A percentile compares a stretch with the other conserved stretches of the same genome.
phyloP scores from a whole-genome alignment of 2,329 filamentous ascomycete genomes.

The Fusarium cyanostomum region DNA sequence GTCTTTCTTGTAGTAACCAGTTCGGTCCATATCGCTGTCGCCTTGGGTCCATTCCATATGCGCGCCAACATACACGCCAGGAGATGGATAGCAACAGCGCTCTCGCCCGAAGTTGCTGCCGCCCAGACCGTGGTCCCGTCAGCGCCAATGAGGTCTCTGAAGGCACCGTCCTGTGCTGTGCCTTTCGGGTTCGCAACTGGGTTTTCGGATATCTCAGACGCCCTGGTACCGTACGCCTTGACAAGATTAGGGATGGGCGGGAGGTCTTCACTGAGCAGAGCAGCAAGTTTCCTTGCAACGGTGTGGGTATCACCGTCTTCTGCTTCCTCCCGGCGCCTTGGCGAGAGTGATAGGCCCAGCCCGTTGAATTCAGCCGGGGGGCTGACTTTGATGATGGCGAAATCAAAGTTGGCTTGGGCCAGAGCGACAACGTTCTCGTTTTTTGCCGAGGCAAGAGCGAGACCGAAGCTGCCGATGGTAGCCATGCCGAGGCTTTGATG shows the following conservation, averaged over 20 bases:
- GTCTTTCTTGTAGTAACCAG: neutral
- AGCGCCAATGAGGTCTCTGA: constrained; percentile 4
- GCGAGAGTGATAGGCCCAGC: neutral
- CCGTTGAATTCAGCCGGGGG: constrained; percentile 1
- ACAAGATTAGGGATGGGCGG: constrained; percentile 5
- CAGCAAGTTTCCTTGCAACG: constrained; percentile 1
- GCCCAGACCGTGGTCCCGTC: constrained; percentile 13
- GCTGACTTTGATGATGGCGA: neutral
- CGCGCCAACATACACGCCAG: constrained; percentile 17
- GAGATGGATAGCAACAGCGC: neutral
- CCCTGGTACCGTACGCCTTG: constrained; percentile 3
- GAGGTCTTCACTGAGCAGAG: constrained; percentile 5
- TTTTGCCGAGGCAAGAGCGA: neutral
- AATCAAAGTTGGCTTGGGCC: constrained; percentile 7
- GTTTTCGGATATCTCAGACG: neutral
- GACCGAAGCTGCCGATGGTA: neutral
- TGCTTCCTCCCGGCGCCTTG: neutral
- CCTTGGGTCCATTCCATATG: constrained; percentile 1
- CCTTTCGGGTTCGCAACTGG: neutral
- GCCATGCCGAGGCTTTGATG: no score
- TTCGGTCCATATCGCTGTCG: constrained; percentile 6
- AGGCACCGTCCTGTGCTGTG: neutral
- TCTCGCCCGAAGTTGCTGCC: constrained; percentile 5
- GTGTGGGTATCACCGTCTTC: constrained; percentile 4
- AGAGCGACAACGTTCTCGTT: constrained; percentile 7